A percentile compares a stretch with the other conserved stretches of the same genome.
Conservation (phyloP, 2,329 filamentous ascomycete species). For the Zymoseptoria crescenta region DNA sequence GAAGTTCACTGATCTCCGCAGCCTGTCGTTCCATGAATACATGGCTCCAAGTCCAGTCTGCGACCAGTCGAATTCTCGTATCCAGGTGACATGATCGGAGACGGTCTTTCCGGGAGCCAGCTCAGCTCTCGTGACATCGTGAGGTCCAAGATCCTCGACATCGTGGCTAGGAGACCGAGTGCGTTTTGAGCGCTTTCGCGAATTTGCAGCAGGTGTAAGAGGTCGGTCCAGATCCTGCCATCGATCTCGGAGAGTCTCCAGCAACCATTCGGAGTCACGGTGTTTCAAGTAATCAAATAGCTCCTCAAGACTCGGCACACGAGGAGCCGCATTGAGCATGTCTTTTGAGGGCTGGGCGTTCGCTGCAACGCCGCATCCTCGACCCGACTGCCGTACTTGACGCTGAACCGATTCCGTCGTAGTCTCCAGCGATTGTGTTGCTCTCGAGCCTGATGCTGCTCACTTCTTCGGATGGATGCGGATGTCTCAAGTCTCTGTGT, state of each 20-base stretch:
- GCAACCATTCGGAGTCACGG: conserved; percentile 7
- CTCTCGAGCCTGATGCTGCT: not conserved
- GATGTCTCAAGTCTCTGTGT: not conserved
- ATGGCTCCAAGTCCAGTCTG: conserved; percentile 12
- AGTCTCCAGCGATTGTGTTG: not conserved
- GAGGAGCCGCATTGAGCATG: not conserved
- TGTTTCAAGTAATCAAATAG: conserved; percentile 3
- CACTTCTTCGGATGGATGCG: not conserved
- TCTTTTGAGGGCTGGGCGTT: not conserved
- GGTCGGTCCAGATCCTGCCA: not conserved
- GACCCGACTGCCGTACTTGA: no score
- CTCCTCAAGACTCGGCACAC: conserved; percentile 5
- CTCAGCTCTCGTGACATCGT: conserved; percentile 8
- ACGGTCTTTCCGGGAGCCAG: conserved; percentile 2
- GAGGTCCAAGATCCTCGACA: conserved; percentile 1
- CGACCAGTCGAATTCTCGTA: conserved; percentile 14
- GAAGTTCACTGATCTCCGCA: conserved; percentile 15
- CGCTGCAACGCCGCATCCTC: not conserved
- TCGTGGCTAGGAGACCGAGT: conserved; percentile 4
- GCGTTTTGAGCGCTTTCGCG: conserved; percentile 1
- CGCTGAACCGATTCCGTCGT: not conserved
- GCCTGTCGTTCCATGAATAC: conserved; percentile 8
- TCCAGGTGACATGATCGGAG: conserved; percentile 9
- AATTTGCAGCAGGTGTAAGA: not conserved
- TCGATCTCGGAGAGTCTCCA: conserved; percentile 3